Percentiles rank a stretch among this genome's conserved stretches.
phyloP scores from a whole-genome alignment of 768 basidiomycete species.

The Pisolithus orientalis region DNA sequence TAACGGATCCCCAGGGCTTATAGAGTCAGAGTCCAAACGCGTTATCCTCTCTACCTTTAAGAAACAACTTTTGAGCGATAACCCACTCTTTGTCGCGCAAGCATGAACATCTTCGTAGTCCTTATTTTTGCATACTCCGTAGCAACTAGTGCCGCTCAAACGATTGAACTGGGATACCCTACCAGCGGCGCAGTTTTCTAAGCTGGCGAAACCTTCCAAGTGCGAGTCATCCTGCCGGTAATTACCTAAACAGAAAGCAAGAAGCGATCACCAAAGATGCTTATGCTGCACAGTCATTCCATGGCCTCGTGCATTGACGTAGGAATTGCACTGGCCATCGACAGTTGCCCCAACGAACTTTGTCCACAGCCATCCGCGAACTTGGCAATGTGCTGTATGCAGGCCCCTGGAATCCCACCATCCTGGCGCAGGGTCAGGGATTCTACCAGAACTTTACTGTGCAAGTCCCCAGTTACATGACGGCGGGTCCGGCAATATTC shows the following conservation, averaged over 20 bases:
- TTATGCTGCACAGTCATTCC: not conserved
- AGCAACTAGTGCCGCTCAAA: constrained; percentile 8
- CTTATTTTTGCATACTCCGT: constrained; percentile 1
- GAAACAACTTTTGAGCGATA: too few relatives aligned
- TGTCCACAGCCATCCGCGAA: constrained; percentile 3
- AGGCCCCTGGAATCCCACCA: constrained; percentile 4
- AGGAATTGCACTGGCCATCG: constrained; percentile 8
- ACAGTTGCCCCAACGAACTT: not conserved
- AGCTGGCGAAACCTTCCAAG: constrained; percentile 10
- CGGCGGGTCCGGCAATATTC: constrained; percentile 1
- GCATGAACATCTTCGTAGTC: constrained; percentile 5
- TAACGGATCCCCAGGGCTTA: not conserved
- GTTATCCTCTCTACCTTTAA: too few relatives aligned
- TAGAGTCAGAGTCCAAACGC: too few relatives aligned
- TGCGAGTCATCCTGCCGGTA: constrained; percentile 9
- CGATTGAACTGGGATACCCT: constrained; percentile 17
- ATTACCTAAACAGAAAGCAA: not conserved
- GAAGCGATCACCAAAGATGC: too few relatives aligned
- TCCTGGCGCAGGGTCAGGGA: not conserved
- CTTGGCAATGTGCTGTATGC: constrained; percentile 8
- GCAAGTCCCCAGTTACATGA: not conserved
- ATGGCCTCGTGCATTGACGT: constrained; percentile 11
- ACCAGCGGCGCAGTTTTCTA: constrained; percentile 12
- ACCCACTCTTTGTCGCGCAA: not conserved
- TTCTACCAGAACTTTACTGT: constrained; percentile 9